A percentile compares a stretch with the other conserved stretches of the same genome.
These are phyloP conservation scores for Cyberlindnera euphorbiae DNA, from an alignment of 805 yeast species.

Conservation along the genomic window DNA sequence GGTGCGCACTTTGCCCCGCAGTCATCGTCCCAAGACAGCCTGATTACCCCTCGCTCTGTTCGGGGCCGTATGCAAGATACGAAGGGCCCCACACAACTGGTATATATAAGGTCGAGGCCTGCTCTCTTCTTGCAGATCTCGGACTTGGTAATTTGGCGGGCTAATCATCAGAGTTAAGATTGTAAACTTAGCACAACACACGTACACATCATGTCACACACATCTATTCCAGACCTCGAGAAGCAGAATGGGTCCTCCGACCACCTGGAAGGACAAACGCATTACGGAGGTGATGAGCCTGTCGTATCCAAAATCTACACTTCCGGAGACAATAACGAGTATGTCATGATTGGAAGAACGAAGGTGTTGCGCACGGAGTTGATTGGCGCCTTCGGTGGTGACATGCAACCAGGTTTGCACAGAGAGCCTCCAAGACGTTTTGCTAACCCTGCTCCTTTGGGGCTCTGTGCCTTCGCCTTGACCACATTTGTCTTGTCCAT, in stretches of 20 bases:
- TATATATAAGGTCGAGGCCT: too few relatives aligned
- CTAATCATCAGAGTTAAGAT: too few relatives aligned
- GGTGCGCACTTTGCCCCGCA: too few relatives aligned
- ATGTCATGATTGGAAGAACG: constrained; percentile 66
- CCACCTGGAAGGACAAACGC: constrained; percentile 17
- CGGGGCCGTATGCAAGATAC: too few relatives aligned
- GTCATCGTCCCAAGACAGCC: too few relatives aligned
- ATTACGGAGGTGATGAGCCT: constrained; percentile 8
- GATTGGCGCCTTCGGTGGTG: constrained; percentile 75
- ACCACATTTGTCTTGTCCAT: constrained; percentile 58
- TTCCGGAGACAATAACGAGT: constrained; percentile 50
- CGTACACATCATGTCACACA: not conserved
- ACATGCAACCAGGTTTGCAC: constrained; percentile 63
- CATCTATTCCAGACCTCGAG: constrained; percentile 16
- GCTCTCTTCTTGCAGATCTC: too few relatives aligned
- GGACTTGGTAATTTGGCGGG: too few relatives aligned
- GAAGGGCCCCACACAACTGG: too few relatives aligned
- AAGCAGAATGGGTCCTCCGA: constrained; percentile 18
- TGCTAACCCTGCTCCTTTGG: constrained; percentile 66
- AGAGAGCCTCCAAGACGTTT: constrained; percentile 54
- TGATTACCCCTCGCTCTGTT: too few relatives aligned
- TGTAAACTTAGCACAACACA: too few relatives aligned
- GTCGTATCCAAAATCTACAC: constrained; percentile 28
- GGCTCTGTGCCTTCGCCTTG: constrained; percentile 55
- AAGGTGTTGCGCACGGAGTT: constrained; percentile 60